These are phyloP conservation scores for Cordia subcordata DNA, from an alignment of 257 asterid species.

Conservation along the genomic window DNA sequence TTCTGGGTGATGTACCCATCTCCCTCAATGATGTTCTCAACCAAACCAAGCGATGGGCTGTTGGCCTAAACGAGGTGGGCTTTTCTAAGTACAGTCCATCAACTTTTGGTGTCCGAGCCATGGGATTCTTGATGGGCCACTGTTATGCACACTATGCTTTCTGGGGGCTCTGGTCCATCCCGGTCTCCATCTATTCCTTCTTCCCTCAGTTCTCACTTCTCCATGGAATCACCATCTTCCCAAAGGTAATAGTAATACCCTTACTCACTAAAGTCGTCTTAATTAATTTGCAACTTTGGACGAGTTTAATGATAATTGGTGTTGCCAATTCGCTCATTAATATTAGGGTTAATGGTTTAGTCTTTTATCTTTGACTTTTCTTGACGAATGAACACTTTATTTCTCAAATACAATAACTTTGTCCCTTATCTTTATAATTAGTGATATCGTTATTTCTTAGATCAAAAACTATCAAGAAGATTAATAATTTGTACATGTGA, in stretches of 20 bases:
- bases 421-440: too few relatives aligned
- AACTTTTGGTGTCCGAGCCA: conserved; percentile 37
- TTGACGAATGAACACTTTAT: too few relatives aligned
- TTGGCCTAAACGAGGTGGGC: conserved; percentile 69
- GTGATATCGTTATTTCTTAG: too few relatives aligned
- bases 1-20: conserved; percentile 61
- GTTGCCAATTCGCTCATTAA: too few relatives aligned
- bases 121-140: conserved; percentile 52
- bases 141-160: conserved; percentile 54
- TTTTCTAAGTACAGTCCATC: conserved; percentile 50
- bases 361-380: too few relatives aligned
- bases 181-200: conserved; percentile 49
- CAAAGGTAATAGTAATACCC: conserved; percentile 70
- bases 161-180: conserved; percentile 60
- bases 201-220: conserved; percentile 56
- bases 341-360: too few relatives aligned
- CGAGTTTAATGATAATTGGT: too few relatives aligned
- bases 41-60: conserved; percentile 62
- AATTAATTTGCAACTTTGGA: too few relatives aligned
- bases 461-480: too few relatives aligned
- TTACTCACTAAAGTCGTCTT: too few relatives aligned
- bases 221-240: conserved; percentile 45
- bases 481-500: too few relatives aligned
- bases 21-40: conserved; percentile 44
- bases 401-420: too few relatives aligned